Evolutionary conservation across 2,329 filamentous ascomycete species (phyloP).

Genomic region (Claviceps lovelessii): DNA sequence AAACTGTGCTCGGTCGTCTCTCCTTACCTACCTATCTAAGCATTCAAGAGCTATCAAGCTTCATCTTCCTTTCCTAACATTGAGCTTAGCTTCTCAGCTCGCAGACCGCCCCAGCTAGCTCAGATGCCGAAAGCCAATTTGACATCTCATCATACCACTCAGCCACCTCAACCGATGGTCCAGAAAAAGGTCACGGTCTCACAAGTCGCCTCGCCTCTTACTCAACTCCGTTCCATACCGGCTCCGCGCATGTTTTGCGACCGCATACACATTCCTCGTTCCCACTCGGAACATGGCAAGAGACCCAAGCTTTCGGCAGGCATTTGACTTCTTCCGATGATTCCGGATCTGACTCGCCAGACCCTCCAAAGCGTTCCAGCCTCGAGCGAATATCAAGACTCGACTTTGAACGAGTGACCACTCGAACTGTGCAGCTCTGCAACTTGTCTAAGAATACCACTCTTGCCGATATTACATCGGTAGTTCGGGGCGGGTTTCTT

Average conservation of each 20-base stretch:
- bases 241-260: neutral
- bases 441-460: constrained; percentile 49
- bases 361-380: neutral
- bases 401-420: constrained; percentile 20
- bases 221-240: neutral
- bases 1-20: too few relatives aligned
- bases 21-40: neutral
- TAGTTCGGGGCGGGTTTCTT: constrained; percentile 55
- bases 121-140: too few relatives aligned
- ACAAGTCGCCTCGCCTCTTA: neutral
- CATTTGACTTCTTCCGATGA: neutral
- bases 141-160: neutral
- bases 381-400: neutral
- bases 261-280: neutral
- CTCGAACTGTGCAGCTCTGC: constrained; percentile 46
- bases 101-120: neutral
- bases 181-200: neutral
- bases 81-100: constrained; percentile 1
- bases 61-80: neutral
- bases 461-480: constrained; percentile 49
- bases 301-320: neutral
- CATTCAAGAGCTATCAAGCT: neutral
- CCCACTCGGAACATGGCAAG: neutral
- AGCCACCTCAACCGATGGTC: neutral
- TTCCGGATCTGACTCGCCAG: neutral